Conservation (phyloP, 1,284 basidiomycete species). For the Prillingera fragicola region DNA sequence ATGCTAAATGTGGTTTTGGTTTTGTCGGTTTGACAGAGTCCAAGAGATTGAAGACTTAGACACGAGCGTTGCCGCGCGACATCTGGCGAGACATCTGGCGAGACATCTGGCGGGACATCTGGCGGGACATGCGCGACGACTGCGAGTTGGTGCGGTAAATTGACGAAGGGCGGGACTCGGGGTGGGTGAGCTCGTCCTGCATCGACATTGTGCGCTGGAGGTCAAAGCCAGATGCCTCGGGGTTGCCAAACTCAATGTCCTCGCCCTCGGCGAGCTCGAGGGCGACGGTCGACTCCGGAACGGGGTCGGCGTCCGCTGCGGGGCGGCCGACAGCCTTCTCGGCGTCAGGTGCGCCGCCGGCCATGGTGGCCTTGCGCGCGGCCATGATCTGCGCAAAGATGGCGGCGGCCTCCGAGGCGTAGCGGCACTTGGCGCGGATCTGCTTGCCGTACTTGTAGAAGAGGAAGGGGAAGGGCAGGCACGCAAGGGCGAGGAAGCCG, state of each 20-base stretch:
- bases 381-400: slow-evolving; percentile 40
- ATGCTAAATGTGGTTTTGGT: too few species aligned
- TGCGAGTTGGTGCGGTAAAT: slow-evolving; percentile 2
- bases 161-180: slow-evolving; percentile 3
- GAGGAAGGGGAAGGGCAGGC: slow-evolving; percentile 55
- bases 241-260: slow-evolving; percentile 4
- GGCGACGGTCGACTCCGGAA: background rate
- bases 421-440: slow-evolving; percentile 56
- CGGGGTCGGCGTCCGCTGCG: background rate
- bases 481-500: slow-evolving; percentile 56
- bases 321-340: slow-evolving; percentile 10
- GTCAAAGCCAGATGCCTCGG: slow-evolving; percentile 15
- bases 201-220: slow-evolving; percentile 18
- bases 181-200: slow-evolving; percentile 15
- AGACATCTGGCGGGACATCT: too few species aligned
- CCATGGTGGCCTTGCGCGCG: slow-evolving; percentile 24
- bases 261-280: slow-evolving; percentile 8
- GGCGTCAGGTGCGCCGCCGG: slow-evolving; percentile 6
- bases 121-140: background rate
- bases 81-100: too few species aligned
- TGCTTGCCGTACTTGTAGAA: slow-evolving; percentile 55
- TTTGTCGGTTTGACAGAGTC: too few species aligned
- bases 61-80: too few species aligned
- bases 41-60: too few species aligned
- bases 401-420: slow-evolving; percentile 38